Evolutionary conservation across 176 grass and related monocot species (phyloP), one percentile per base, ranked within the genome.

Genomic region (Saccharum spontaneum): DNA sequence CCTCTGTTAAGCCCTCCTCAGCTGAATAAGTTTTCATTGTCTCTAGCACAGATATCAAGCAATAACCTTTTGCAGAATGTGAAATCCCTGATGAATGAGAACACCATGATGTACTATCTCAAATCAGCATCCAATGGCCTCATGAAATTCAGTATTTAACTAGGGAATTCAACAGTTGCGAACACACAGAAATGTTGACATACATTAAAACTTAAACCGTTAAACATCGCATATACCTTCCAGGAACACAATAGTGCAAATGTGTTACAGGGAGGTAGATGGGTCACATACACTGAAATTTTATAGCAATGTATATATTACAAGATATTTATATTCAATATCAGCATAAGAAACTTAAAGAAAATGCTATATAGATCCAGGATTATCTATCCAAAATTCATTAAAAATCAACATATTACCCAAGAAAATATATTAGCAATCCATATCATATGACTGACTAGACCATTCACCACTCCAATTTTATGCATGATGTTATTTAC

Each of bases 21-120:
- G 83, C 87, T 76, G 91, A 98, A 90, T 90, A 98, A 60, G 96
- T 95, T 93, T 98, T 98, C 96, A 95, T 95, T 4, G 96, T 92
- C 91, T 98, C 96, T 46, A 98, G 91, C 28, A 92, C 93, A 40
- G 93, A 98, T 88, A 95, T 87, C 73, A 98, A 84, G 60, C 96
- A 93, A 89, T 98, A 98, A 33, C 96, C 96, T 93, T 94, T 98
- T 50, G 96, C 96, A 54, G 93, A 95, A 69, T 24, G 89, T 64
- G 90, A 95, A 46, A 98, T 91, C 74, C 96, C 96, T 98, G 83
- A 68, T 82, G 54, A 87, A 64, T 67, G 36, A 84, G 31, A 87
- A 90, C 48, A 31, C 44, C 15, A 86, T 65, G 11, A 71, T 78
- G 43, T 36, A 78, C 18, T 71, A 82, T 82, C 73, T 69, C 12